These are phyloP conservation scores for Pseudoscleropodium purum DNA, from an alignment of 225 moss, liverwort and hornwort genomes.

Conservation along the genomic window DNA sequence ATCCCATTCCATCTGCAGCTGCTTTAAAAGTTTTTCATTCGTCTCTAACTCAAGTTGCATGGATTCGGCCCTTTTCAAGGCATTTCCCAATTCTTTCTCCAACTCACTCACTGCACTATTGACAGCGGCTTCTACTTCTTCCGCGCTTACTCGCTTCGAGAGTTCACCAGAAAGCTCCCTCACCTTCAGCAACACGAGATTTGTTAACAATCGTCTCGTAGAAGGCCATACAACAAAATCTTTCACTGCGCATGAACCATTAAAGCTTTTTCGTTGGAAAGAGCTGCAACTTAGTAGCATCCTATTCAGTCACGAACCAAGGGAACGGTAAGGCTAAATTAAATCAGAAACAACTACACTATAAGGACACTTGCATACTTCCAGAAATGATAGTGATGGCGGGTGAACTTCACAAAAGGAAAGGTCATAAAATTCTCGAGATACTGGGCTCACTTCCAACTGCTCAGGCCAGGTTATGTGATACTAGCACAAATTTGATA, in stretches of 20 bases:
- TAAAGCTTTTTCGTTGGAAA: neutral
- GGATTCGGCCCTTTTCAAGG: slow-evolving; percentile 47
- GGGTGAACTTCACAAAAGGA: neutral
- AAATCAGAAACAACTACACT: neutral
- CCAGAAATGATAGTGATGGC: neutral
- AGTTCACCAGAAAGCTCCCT: slow-evolving; percentile 78
- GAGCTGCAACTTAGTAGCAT: neutral
- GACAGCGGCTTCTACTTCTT: slow-evolving; percentile 84
- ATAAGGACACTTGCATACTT: neutral
- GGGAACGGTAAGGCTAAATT: neutral
- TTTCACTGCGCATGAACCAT: neutral
- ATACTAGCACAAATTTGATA: neutral
- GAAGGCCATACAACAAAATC: neutral
- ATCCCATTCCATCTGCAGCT: slow-evolving; percentile 62
- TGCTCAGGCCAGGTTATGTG: neutral
- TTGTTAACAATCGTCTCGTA: slow-evolving; percentile 1
- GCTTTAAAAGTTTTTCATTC: slow-evolving; percentile 50
- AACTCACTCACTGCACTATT: slow-evolving; percentile 54
- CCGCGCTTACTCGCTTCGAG: slow-evolving; percentile 45
- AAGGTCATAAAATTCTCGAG: neutral
- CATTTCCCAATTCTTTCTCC: slow-evolving; percentile 53
- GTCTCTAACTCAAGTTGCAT: slow-evolving; percentile 62
- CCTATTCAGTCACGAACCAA: neutral
- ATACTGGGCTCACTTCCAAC: neutral
- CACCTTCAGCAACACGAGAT: slow-evolving; percentile 33